Percentiles rank a stretch among this genome's conserved stretches.
Conservation (phyloP, 108 stramenopile species). For the Nitzschia putrida region DNA sequence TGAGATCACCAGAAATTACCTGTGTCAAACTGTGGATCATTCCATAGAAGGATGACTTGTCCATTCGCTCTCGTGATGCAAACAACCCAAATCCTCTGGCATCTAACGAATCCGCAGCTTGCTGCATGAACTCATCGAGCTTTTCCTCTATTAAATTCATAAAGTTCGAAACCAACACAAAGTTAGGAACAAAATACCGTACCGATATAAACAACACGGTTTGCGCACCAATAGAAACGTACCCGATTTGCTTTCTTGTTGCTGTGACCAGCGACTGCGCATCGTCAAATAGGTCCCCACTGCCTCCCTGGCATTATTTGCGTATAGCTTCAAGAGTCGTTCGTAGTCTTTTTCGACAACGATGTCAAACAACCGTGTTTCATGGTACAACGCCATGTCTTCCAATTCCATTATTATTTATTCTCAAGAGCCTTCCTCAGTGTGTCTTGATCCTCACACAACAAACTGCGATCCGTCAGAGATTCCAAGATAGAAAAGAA, state of each 20-base stretch:
- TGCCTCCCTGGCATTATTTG: constrained; percentile 38
- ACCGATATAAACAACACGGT: not conserved
- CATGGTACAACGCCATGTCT: constrained; percentile 1
- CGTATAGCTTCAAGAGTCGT: constrained; percentile 54
- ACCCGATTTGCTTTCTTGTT: constrained; percentile 35
- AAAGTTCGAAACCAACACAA: not conserved
- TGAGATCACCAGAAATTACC: constrained; percentile 8
- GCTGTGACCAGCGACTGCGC: constrained; percentile 38
- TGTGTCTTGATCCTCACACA: not conserved
- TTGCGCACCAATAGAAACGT: not conserved
- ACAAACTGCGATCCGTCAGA: not conserved
- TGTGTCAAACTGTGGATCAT: constrained; percentile 24
- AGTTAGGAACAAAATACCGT: not conserved
- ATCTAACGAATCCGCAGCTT: constrained; percentile 5
- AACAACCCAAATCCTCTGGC: not conserved
- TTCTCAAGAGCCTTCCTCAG: not conserved
- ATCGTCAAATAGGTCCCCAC: constrained; percentile 37
- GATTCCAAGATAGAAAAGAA: not conserved
- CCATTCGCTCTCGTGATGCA: constrained; percentile 1
- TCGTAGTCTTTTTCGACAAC: constrained; percentile 59
- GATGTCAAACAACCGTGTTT: constrained; percentile 43
- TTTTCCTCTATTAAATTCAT: constrained; percentile 42
- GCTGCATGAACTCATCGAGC: constrained; percentile 40
- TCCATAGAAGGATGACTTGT: constrained; percentile 16
- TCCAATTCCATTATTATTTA: not conserved